phyloP scores from a whole-genome alignment of 768 basidiomycete species.

The Hydnum rufescens region DNA sequence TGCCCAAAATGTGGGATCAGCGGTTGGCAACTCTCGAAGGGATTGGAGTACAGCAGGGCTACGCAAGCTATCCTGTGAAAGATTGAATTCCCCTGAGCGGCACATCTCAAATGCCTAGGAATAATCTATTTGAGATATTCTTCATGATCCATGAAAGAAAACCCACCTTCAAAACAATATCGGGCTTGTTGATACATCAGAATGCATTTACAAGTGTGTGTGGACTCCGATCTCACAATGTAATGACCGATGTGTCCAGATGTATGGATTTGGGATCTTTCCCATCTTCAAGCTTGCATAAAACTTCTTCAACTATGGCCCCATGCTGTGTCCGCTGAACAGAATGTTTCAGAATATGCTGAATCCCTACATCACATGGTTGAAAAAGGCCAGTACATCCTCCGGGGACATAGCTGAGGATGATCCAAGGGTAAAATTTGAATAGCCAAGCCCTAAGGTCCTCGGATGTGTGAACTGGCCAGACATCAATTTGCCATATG shows the following conservation, averaged over 20 bases:
- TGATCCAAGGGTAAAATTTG: slow-evolving; percentile 11
- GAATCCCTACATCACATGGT: slow-evolving; percentile 21
- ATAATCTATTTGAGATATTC: neutral
- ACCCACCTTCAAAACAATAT: slow-evolving; percentile 19
- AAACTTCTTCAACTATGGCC: slow-evolving; percentile 17
- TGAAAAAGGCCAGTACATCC: slow-evolving; percentile 17
- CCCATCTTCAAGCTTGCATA: slow-evolving; percentile 14
- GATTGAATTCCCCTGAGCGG: slow-evolving; percentile 13
- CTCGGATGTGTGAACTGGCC: slow-evolving; percentile 16
- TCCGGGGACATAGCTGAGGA: slow-evolving; percentile 15
- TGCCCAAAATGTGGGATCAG: no score
- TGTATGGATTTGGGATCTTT: slow-evolving; percentile 1
- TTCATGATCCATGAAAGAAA: neutral
- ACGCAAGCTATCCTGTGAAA: slow-evolving; percentile 15
- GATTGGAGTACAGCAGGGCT: no score
- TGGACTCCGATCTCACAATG: slow-evolving; percentile 14
- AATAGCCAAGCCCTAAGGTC: slow-evolving; percentile 13
- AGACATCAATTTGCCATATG: slow-evolving; percentile 16
- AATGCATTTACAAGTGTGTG: slow-evolving; percentile 20
- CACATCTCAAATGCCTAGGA: slow-evolving; percentile 16
- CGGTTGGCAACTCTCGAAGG: no score
- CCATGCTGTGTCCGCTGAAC: slow-evolving; percentile 19
- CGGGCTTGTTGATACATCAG: slow-evolving; percentile 14
- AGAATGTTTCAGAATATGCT: slow-evolving; percentile 21
- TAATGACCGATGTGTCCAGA: slow-evolving; percentile 13